phyloP scores from a whole-genome alignment of 345 rosid species.

The Corchorus olitorius region DNA sequence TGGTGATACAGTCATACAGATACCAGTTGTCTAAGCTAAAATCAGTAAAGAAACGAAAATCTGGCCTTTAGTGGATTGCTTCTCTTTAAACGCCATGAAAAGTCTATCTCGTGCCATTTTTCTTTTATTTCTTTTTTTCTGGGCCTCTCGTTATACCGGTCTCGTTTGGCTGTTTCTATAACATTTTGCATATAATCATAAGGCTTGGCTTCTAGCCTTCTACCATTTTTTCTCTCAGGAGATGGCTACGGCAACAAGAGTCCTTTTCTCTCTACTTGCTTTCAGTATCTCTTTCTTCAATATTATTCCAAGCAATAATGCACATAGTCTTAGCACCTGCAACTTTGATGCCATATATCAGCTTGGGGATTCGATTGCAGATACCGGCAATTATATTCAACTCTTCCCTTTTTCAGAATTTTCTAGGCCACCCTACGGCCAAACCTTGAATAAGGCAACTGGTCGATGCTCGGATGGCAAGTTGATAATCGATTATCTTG shows the following conservation, averaged over 20 bases:
- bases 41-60: too few relatives aligned
- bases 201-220: too few relatives aligned
- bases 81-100: too few relatives aligned
- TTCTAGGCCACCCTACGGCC: neutral
- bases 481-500: neutral
- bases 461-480: neutral
- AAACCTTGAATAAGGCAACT: neutral
- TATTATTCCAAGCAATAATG: neutral
- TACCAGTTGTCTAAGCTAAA: too few relatives aligned
- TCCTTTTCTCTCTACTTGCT: neutral
- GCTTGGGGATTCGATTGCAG: neutral
- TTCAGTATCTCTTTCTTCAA: neutral
- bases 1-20: too few relatives aligned
- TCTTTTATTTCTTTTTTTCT: too few relatives aligned
- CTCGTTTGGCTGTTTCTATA: too few relatives aligned
- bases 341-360: neutral
- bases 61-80: too few relatives aligned
- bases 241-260: neutral
- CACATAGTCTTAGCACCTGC: neutral
- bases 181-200: too few relatives aligned
- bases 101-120: too few relatives aligned
- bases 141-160: too few relatives aligned
- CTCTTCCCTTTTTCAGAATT: neutral
- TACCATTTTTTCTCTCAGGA: neutral
- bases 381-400: neutral